These are phyloP conservation scores for Paradendryphiella salina DNA, from an alignment of 2,329 filamentous ascomycete genomes.

Conservation along the genomic window DNA sequence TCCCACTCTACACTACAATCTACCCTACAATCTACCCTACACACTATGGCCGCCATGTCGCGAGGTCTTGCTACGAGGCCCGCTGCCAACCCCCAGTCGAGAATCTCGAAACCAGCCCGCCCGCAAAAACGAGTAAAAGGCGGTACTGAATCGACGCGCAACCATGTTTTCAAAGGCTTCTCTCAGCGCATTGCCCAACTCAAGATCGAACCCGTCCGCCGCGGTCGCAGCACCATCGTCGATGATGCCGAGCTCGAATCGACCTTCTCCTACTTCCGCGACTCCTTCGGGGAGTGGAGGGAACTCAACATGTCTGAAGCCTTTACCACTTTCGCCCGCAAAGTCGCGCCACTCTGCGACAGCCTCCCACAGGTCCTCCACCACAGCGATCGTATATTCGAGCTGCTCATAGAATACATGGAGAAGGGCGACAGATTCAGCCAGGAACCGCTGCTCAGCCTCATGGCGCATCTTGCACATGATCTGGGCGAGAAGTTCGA, in stretches of 20 bases:
- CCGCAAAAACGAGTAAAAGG: conserved; percentile 68
- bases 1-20: conserved; percentile 8
- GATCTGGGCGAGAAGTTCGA: conserved; percentile 88
- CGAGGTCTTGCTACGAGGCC: conserved; percentile 36
- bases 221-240: conserved; percentile 81
- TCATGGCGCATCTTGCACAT: conserved; percentile 93
- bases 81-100: conserved; percentile 21
- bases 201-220: conserved; percentile 90
- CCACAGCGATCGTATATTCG: conserved; percentile 84
- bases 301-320: conserved; percentile 86
- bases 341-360: conserved; percentile 78
- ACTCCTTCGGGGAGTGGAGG: conserved; percentile 81
- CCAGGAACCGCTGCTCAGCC: conserved; percentile 80
- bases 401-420: conserved; percentile 74
- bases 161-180: conserved; percentile 90
- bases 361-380: conserved; percentile 90
- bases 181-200: conserved; percentile 86
- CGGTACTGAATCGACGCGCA: conserved; percentile 74
- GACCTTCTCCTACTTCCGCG: conserved; percentile 83
- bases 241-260: conserved; percentile 75
- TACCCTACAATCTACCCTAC: background rate
- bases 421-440: conserved; percentile 75
- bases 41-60: conserved; percentile 51
- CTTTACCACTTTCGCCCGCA: conserved; percentile 76
- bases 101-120: conserved; percentile 33